Conservation (phyloP, 2,329 filamentous ascomycete species). For the Penicillium olsonii region DNA sequence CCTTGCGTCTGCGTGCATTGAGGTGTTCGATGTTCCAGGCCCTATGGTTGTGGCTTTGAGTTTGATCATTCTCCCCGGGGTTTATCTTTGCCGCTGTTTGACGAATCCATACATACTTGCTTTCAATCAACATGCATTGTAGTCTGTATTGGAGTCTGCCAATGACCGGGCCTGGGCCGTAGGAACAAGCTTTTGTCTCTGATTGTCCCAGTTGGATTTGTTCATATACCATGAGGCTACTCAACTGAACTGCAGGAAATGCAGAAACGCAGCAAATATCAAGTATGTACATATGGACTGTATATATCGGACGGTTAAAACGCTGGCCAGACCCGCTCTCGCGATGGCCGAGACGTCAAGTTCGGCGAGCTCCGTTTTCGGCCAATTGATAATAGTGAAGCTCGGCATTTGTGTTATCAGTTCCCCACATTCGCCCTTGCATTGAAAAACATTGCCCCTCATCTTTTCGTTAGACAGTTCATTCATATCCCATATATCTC, state of each 20-base stretch:
- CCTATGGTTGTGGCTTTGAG: constrained; percentile 11
- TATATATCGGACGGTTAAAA: not conserved
- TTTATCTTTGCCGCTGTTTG: constrained; percentile 24
- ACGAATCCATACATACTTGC: constrained; percentile 26
- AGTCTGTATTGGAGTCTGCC: not conserved
- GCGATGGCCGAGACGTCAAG: not conserved
- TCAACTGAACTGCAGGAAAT: too few species aligned
- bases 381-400: constrained; percentile 14
- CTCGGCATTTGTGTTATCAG: constrained; percentile 23
- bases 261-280: too few species aligned
- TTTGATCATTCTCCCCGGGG: constrained; percentile 18
- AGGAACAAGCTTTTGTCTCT: not conserved
- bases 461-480: not conserved
- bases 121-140: constrained; percentile 5
- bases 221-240: too few species aligned
- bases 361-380: constrained; percentile 21
- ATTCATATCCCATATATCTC: not conserved
- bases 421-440: constrained; percentile 14
- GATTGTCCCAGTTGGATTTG: too few species aligned
- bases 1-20: constrained; percentile 24
- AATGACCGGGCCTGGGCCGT: not conserved
- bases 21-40: constrained; percentile 14
- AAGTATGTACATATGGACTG: too few species aligned
- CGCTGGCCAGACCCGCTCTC: not conserved
- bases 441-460: constrained; percentile 18